Evolutionary conservation across 1,139 yeast species (phyloP), one percentile per base, ranked within the genome.

Genomic region (Yamadazyma sp.): DNA sequence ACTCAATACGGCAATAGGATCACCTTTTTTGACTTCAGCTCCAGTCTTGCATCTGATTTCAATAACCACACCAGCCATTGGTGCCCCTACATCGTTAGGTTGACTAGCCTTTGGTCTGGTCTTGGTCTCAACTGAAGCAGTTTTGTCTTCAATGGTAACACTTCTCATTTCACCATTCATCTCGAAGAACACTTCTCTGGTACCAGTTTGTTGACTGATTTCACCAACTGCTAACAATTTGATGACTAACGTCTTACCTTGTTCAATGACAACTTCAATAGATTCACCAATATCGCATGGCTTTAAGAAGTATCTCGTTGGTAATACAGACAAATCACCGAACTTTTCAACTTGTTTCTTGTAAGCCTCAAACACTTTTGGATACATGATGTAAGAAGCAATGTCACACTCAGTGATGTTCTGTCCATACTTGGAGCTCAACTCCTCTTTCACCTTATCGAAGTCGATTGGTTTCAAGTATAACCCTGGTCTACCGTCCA

Each of bases 1-100:
- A 59, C 94, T 83, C 58, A 92, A 76, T 23, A 92, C 96, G 42
- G 95, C 95, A 54, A 92, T 66, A 32, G 97, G 94, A 61, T 92
- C 96, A 51, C 99, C 98, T 79, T 91, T 92, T 78, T 87, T 88
- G 50, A 94, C 96, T 51, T 83, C 85, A 39, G 82, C 75, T 46
- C 95, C 96, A 53, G 80, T 79, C 69, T 88, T 87, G 46, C 88
- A 87, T 59, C 95, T 87, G 43, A 92, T 84, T 68, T 94, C 98
- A 52, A 92, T 88, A 44, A 92, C 89, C 47, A 92, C 98, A 72
- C 99, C 99, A 25, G 98, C 95, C 98, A 92, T 92, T 66, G 98
- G 99, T 4, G 98, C 96, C 53, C 98, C 98, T 48, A 94, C 84
- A 53, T 94, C 97, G 58, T 84, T 86, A 44, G 95, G 89, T 62